Evolutionary conservation across 2,329 filamentous ascomycete species (phyloP), one percentile per base, ranked within the genome.

Genomic region (Stylonectria norvegica): DNA sequence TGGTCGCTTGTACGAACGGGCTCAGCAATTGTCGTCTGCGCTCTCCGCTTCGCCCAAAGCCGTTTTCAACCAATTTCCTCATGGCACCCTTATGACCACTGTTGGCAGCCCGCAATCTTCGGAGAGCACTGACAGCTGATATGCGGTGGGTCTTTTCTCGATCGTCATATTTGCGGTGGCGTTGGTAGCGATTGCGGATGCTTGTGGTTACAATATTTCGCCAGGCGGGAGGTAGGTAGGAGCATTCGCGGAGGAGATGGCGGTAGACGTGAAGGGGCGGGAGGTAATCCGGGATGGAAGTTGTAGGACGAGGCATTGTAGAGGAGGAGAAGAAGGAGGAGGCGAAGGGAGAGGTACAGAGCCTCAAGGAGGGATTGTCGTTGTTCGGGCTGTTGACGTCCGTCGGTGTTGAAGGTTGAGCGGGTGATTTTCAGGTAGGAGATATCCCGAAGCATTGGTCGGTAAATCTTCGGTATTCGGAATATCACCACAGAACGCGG

Each of bases 221-320:
- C 43, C 74, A 75, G 27, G 72, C 60, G 3, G 67, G 67, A 2
- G 78, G 78, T 3, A 83, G 72, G 55, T 84, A 84, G 19, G 75
- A 72, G 27, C 70, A 66, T 63, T 82, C 78, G 43, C 80, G 77
- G 23, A 83, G 73, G 16, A 83, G 64, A 42, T 77, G 70, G 40
- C 80, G 72, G 58, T 80, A 83, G 33, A 79, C 60, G 50, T 62
- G 55, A n/a, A 57, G 43, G 23, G 58, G 52, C 8, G 52, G 42
- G 12, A 62, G 55, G 25, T 43, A 45, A 5, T 38, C 11, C 22
- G 60, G 56, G 3, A 62, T 46, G 5, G 48, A 40, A 19, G 50
- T 43, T 18, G 52, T 38, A 7, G 62, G 60, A 10, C 43, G 45
- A 38, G 61, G 60, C 62, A 65, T 65, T 29, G 16, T 36, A n/a